Conservation (phyloP, 106 monocot genomes). For the Cymbidium sinense region DNA sequence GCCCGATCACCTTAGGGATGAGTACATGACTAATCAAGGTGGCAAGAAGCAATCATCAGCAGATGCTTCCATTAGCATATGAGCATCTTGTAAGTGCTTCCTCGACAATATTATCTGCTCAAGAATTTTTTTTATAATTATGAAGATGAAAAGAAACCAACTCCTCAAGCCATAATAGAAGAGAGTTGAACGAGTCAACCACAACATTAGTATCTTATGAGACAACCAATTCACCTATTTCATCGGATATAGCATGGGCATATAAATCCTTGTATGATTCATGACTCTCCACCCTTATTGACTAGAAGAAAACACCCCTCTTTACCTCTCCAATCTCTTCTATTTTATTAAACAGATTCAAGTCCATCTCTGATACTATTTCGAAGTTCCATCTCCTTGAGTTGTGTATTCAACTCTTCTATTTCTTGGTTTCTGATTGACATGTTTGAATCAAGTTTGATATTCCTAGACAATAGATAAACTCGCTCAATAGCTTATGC, state of each 20-base stretch:
- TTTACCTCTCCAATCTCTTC: slow-evolving; percentile 40
- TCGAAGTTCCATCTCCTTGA: too few species aligned
- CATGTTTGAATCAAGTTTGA: slow-evolving; percentile 37
- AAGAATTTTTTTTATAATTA: too few species aligned
- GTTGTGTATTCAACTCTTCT: too few species aligned
- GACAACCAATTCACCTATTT: background rate
- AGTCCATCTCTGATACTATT: too few species aligned
- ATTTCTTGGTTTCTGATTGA: too few species aligned
- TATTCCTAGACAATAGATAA: slow-evolving; percentile 33
- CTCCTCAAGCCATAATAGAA: too few species aligned
- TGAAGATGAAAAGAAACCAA: too few species aligned
- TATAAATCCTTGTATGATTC: slow-evolving; percentile 8
- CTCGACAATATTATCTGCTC: too few species aligned
- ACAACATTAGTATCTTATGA: slow-evolving; percentile 19
- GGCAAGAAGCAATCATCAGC: slow-evolving; percentile 38
- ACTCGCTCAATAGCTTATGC: slow-evolving; percentile 29
- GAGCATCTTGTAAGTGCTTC: too few species aligned
- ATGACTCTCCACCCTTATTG: slow-evolving; percentile 28
- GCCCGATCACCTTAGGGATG: slow-evolving; percentile 41
- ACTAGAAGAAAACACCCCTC: slow-evolving; percentile 36
- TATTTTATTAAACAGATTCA: slow-evolving; percentile 31
- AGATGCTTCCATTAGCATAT: too few species aligned
- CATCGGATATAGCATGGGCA: background rate
- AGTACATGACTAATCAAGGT: slow-evolving; percentile 42
- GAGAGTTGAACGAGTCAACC: slow-evolving; percentile 21